Evolutionary conservation across 179 eudicot species (phyloP).

Genomic region (Patellifolia procumbens): DNA sequence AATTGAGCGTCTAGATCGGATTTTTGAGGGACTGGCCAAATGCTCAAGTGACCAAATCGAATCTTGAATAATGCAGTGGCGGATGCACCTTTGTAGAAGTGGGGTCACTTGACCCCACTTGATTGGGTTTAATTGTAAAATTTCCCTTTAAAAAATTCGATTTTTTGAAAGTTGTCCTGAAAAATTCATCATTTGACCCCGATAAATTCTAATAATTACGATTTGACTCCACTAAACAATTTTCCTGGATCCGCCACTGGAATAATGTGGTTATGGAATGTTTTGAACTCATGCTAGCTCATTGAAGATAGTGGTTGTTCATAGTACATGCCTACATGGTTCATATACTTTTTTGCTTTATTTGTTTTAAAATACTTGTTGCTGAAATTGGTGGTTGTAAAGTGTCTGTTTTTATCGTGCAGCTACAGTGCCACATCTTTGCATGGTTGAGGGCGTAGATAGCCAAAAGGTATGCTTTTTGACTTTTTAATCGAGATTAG

Average conservation of each 20-base stretch:
- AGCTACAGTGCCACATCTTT: constrained; percentile 89
- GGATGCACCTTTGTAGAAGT: too few species aligned
- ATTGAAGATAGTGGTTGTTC: neutral
- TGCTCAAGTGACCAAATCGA: neutral
- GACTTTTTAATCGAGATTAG: neutral
- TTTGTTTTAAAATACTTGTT: neutral
- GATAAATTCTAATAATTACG: too few species aligned
- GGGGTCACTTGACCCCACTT: too few species aligned
- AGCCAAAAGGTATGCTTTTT: constrained; percentile 67
- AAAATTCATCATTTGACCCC: too few species aligned
- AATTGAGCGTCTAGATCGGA: too few species aligned
- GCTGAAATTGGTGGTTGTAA: neutral
- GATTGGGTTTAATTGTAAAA: too few species aligned
- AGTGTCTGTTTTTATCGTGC: constrained; percentile 27
- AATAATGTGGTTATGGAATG: neutral
- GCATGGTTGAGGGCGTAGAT: constrained; percentile 93
- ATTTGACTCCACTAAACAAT: too few species aligned
- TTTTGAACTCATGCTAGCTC: neutral
- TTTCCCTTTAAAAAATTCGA: too few species aligned
- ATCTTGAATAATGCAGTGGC: too few species aligned
- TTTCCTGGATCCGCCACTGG: too few species aligned
- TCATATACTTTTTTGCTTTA: neutral
- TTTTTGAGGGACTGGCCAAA: neutral
- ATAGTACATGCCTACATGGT: neutral
- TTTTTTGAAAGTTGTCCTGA: too few species aligned